These are phyloP conservation scores for Candida golubevii DNA, from an alignment of 805 yeast species.

Conservation along the genomic window DNA sequence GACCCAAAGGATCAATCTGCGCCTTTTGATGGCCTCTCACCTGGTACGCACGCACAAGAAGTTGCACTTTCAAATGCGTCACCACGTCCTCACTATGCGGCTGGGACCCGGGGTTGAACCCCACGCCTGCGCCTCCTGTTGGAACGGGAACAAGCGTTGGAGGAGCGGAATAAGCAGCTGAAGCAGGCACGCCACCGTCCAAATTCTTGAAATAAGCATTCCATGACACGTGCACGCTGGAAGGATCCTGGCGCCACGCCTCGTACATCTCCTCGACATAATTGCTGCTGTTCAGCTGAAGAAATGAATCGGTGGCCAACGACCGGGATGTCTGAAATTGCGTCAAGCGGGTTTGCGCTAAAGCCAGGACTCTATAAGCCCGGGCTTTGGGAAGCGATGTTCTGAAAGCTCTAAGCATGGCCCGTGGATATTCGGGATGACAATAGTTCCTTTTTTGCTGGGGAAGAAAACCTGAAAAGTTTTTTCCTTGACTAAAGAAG, in stretches of 20 bases:
- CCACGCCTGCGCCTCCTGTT: slow-evolving; percentile 62
- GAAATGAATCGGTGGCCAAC: slow-evolving; percentile 62
- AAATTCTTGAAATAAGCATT: slow-evolving; percentile 92
- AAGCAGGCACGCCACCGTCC: slow-evolving; percentile 61
- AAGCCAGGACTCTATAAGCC: slow-evolving; percentile 26
- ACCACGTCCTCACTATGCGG: slow-evolving; percentile 60
- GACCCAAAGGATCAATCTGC: slow-evolving; percentile 90
- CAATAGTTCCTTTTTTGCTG: background rate
- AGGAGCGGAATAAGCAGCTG: slow-evolving; percentile 83
- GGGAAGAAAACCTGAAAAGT: slow-evolving; percentile 3
- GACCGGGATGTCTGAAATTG: slow-evolving; percentile 17
- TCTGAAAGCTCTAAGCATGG: slow-evolving; percentile 43
- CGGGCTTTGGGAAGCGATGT: slow-evolving; percentile 33
- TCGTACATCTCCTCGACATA: slow-evolving; percentile 97
- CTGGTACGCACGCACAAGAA: slow-evolving; percentile 96
- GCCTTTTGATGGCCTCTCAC: slow-evolving; percentile 98
- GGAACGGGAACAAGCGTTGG: slow-evolving; percentile 85
- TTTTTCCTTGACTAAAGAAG: slow-evolving; percentile 1
- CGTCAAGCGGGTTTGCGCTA: slow-evolving; percentile 5
- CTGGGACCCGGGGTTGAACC: slow-evolving; percentile 50
- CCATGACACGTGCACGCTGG: slow-evolving; percentile 94
- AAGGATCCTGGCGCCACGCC: slow-evolving; percentile 89
- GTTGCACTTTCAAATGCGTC: slow-evolving; percentile 90
- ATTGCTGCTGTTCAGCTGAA: slow-evolving; percentile 79
- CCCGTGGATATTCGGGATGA: slow-evolving; percentile 3